These are phyloP conservation scores for Alternaria sp. DNA, from an alignment of 2,329 filamentous ascomycete genomes.

Conservation along the genomic window DNA sequence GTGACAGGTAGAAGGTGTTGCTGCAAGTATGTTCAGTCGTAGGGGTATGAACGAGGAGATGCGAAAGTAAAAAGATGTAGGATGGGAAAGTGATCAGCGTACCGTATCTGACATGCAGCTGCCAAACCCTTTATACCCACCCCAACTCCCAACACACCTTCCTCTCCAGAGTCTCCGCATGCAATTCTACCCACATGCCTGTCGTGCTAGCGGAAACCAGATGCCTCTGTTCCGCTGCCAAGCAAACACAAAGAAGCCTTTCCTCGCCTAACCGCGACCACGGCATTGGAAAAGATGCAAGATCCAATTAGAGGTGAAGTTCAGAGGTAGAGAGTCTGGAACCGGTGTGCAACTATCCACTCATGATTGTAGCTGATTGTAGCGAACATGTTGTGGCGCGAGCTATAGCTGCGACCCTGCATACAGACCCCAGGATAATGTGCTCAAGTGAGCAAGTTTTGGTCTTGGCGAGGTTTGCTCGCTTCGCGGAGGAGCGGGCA, in stretches of 20 bases:
- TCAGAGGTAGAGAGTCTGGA: too few species aligned
- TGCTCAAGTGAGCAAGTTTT: constrained; percentile 39
- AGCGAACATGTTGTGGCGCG: constrained; percentile 28
- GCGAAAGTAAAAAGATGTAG: neutral
- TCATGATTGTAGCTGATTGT: neutral
- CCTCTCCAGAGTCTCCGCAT: neutral
- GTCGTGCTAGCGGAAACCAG: neutral
- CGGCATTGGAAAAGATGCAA: neutral
- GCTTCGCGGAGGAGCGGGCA: too few species aligned
- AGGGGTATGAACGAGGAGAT: neutral
- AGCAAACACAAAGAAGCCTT: constrained; percentile 5
- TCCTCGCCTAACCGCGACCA: constrained; percentile 1
- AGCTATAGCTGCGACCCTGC: constrained; percentile 29
- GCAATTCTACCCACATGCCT: neutral
- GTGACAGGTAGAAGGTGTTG: neutral
- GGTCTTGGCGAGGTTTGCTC: constrained; percentile 15
- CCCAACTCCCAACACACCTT: neutral
- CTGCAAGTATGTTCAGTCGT: too few species aligned
- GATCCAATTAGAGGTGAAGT: too few species aligned
- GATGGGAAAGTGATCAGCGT: neutral
- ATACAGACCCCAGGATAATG: constrained; percentile 23
- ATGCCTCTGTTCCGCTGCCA: neutral
- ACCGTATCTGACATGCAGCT: neutral
- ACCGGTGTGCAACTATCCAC: neutral
- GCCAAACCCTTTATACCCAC: constrained; percentile 14